Evolutionary conservation across 2,329 filamentous ascomycete species (phyloP), one percentile per base, ranked within the genome.

Genomic region (Neoarthrinium moseri): DNA sequence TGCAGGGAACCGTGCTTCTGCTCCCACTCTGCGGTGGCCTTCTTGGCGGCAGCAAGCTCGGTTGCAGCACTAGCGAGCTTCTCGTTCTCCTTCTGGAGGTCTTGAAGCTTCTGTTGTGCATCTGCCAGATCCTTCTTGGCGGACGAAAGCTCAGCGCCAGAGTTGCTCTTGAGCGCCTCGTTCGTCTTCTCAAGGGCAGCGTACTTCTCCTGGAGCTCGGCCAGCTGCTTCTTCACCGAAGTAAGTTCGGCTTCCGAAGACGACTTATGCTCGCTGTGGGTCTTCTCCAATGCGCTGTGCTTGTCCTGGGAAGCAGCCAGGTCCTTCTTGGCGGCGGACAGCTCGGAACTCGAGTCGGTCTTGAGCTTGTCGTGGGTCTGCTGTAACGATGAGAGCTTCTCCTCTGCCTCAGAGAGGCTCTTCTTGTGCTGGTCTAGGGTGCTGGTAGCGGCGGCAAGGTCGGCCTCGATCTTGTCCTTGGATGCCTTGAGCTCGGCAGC

Each of bases 171-270:
- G 15, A 34, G 13, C 6, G 45, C 32, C 21, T 50, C 50, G 41
- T 51, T 52, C 18, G 43, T 45, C 29, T 44, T 30, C 41, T 44
- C 22, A 17, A 51, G 30, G 15, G 49, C 46, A 22, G 47, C 47
- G 46, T 54, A 51, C 49, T 58, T 58, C 35, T 49, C 49, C 43
- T 55, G 53, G 43, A 52, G 52, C 29, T 58, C 56, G 3, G 51
- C 47, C 6, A 45, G 47, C 8, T 51, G 49, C 32, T 56, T 53
- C 47, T 64, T 58, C 5, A 63, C 53, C 17, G 62, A 51, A 5
- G 54, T 53, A n/a, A 64, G 43, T 37, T 66, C 61, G 22, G 58
- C 55, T 17, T 63, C 62, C 12, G 66, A 59, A 35, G 65, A 54
- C 36, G 56, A 61, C 55, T 63, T 62, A 4, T 62, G 56, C 52